phyloP scores from a whole-genome alignment of 306 rosid species.

The Purshia tridentata region DNA sequence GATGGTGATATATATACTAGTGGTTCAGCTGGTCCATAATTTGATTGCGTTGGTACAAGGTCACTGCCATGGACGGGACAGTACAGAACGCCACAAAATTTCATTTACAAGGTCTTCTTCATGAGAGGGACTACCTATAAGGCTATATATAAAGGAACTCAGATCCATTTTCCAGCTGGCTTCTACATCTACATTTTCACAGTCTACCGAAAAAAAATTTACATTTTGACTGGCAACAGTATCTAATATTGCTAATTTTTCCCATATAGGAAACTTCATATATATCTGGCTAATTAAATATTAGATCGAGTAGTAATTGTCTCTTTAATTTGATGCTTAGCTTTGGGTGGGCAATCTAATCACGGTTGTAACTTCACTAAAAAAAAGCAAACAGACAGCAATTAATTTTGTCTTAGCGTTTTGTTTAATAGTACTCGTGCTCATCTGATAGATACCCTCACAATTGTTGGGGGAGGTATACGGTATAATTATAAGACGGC shows the following conservation, averaged over 20 bases:
- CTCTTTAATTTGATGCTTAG: too few relatives aligned
- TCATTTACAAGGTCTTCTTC: neutral
- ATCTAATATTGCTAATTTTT: too few relatives aligned
- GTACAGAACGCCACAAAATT: neutral
- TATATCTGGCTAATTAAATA: too few relatives aligned
- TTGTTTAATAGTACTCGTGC: neutral
- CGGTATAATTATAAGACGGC: neutral
- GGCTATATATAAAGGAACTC: too few relatives aligned
- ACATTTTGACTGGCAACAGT: too few relatives aligned
- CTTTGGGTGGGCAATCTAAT: neutral
- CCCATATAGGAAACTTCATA: too few relatives aligned
- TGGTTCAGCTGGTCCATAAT: slow-evolving; percentile 20
- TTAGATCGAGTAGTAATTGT: too few relatives aligned
- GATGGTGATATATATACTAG: neutral
- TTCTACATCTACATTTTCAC: too few relatives aligned
- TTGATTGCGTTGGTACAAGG: slow-evolving; percentile 1
- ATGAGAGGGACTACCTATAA: too few relatives aligned
- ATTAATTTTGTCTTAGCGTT: neutral
- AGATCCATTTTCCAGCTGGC: too few relatives aligned
- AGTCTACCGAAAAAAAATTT: too few relatives aligned
- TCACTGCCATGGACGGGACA: neutral
- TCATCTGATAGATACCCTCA: neutral
- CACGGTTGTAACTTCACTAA: neutral
- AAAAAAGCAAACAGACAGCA: neutral
- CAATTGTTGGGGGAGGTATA: slow-evolving; percentile 2